Percentiles rank a stretch among this genome's conserved stretches.
phyloP scores from a whole-genome alignment of 306 rosid species.

The Rubus idaeus region DNA sequence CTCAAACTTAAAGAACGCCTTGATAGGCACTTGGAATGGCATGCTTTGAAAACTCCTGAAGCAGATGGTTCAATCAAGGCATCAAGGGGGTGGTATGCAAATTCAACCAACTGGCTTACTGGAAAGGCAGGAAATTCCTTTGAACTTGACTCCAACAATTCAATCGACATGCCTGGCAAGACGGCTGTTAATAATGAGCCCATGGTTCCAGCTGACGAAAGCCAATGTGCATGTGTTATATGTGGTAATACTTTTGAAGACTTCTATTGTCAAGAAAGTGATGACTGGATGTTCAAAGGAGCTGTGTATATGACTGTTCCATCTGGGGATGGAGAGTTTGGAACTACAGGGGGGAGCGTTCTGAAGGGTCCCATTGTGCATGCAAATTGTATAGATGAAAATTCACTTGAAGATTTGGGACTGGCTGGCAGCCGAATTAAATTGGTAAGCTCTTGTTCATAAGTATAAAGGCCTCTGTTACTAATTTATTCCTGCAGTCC shows the following conservation, averaged over 20 bases:
- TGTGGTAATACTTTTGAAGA: slow-evolving; percentile 92
- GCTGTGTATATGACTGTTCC: slow-evolving; percentile 49
- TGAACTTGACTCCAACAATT: slow-evolving; percentile 32
- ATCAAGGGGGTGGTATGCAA: slow-evolving; percentile 72
- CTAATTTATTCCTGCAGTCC: not conserved
- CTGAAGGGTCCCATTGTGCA: slow-evolving; percentile 74
- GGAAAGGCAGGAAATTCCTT: slow-evolving; percentile 46
- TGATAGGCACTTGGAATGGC: slow-evolving; percentile 75
- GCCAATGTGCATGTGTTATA: slow-evolving; percentile 64
- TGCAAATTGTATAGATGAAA: slow-evolving; percentile 58
- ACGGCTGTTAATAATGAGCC: slow-evolving; percentile 36
- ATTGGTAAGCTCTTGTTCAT: slow-evolving; percentile 44
- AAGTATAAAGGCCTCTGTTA: not conserved
- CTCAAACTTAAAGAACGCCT: slow-evolving; percentile 54
- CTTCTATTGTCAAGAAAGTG: slow-evolving; percentile 55
- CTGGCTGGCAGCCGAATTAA: slow-evolving; percentile 39
- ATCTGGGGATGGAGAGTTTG: slow-evolving; percentile 37
- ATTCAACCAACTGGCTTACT: slow-evolving; percentile 52
- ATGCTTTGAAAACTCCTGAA: slow-evolving; percentile 46
- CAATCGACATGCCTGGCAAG: slow-evolving; percentile 26
- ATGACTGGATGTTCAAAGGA: slow-evolving; percentile 85
- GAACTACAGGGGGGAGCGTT: slow-evolving; percentile 20
- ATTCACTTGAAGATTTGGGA: slow-evolving; percentile 42
- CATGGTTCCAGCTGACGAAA: slow-evolving; percentile 73
- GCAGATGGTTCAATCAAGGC: slow-evolving; percentile 28